Conservation (phyloP, 2,329 filamentous ascomycete genomes). For the Exophiala oligosperma region DNA sequence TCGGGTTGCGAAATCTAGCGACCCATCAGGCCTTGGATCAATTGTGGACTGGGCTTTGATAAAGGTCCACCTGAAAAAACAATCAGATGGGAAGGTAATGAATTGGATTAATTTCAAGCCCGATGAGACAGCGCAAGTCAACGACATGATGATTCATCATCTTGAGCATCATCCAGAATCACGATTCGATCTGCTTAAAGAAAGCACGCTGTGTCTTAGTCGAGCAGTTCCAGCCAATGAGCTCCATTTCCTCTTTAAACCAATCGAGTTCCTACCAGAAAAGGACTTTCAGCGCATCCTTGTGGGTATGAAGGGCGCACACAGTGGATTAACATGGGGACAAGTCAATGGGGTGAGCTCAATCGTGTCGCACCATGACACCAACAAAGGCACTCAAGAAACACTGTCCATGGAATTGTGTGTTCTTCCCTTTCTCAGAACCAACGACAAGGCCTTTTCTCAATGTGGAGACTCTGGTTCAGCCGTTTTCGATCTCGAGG, state of each 20-base stretch:
- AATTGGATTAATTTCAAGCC: not conserved
- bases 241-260: not conserved
- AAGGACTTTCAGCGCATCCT: not conserved
- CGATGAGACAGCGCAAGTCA: not conserved
- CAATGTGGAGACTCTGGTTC: not conserved
- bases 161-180: not conserved
- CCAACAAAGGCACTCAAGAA: not conserved
- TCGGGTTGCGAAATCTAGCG: not conserved
- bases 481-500: constrained; percentile 4
- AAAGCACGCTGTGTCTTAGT: not conserved
- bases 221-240: not conserved
- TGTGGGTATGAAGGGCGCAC: constrained; percentile 4
- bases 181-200: not conserved
- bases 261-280: not conserved
- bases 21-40: constrained; percentile 1
- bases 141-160: not conserved
- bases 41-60: constrained; percentile 6
- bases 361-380: not conserved
- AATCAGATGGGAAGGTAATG: not conserved
- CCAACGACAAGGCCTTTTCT: not conserved
- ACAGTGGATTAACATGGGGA: constrained; percentile 5
- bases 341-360: constrained; percentile 2
- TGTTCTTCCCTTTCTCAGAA: not conserved
- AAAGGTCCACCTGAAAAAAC: constrained; percentile 2
- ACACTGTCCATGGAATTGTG: constrained; percentile 1